Evolutionary conservation across 257 asterid species (phyloP), one percentile per base, ranked within the genome.

Genomic region (Salvia hispanica): DNA sequence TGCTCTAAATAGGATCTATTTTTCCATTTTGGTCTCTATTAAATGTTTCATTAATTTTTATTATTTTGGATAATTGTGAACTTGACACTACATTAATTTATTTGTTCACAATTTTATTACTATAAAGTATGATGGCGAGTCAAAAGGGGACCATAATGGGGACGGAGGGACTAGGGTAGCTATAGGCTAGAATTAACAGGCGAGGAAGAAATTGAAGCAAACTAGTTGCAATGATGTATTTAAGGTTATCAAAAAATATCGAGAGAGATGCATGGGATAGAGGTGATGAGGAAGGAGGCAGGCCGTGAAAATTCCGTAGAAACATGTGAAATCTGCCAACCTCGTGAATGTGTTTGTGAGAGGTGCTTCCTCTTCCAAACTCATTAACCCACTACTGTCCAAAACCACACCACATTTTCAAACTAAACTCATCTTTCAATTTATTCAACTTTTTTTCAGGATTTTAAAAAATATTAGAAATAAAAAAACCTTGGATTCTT

Each of bases 271-370:
- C 85, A 75, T 78, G 80, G 83, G 89, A 83, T 66, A 67, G 74
- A 75, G 82, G 74, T 72, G 79, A 78, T 34, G 8, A 3, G 46
- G 65, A 45, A 62, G 28, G 9, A 33, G 46, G 60, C 43, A 6
- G 77, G 76, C 64, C 74, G 86, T 80, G 88, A 80, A 81, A 80
- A 52, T 48, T 82, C 76, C 74, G 68, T 78, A 67, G 73, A 50
- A 71, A 70, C 76, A 83, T 87, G 95, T 85, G 91, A 87, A 75
- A 62, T 67, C 16, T 21, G 69, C 62, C 34, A 28, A 55, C 62
- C 87, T 79, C 87, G 91, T 87, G 91, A 85, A 11, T 51, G 1
- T 54, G 64, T 44, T 60, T 66, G 40, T 53, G 40, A 69, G 71
- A 65, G 74, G 82, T 79, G 73, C 64, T 62, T 62, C 70, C 57